A percentile compares a stretch with the other conserved stretches of the same genome.
phyloP scores from a whole-genome alignment of 306 rosid species.

The Quercus agrifolia region DNA sequence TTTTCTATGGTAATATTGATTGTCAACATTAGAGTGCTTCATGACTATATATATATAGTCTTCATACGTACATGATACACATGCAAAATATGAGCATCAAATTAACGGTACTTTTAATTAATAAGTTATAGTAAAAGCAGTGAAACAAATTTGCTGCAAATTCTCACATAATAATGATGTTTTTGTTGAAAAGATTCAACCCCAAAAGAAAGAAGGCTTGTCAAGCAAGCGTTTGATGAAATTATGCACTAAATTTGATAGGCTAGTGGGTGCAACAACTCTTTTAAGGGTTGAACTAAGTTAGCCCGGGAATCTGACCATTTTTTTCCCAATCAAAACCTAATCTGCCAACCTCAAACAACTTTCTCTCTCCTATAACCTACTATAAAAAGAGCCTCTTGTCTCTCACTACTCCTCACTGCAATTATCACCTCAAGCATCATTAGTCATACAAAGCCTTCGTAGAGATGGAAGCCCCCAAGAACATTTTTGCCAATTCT shows the following conservation, averaged over 20 bases:
- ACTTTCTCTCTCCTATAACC: constrained; percentile 31
- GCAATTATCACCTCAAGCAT: background rate
- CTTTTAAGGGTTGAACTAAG: constrained; percentile 49
- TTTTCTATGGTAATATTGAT: too few species aligned
- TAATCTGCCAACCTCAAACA: constrained; percentile 54
- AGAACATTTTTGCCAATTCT: constrained; percentile 9
- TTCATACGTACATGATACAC: too few species aligned
- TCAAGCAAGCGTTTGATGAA: constrained; percentile 44
- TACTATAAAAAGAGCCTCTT: constrained; percentile 21
- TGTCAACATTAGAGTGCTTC: too few species aligned
- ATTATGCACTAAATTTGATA: constrained; percentile 27
- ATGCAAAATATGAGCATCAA: too few species aligned
- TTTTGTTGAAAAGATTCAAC: constrained; percentile 20
- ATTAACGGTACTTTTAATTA: too few species aligned
- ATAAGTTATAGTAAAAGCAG: too few species aligned
- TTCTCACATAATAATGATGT: background rate
- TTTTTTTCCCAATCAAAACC: constrained; percentile 47
- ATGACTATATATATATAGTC: too few species aligned
- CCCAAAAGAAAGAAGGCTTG: constrained; percentile 35
- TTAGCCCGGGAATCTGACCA: constrained; percentile 33
- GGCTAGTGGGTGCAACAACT: constrained; percentile 95
- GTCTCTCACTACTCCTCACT: constrained; percentile 22
- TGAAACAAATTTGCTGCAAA: background rate
- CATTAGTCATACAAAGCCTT: background rate
- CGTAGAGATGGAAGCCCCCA: constrained; percentile 34